phyloP scores from a whole-genome alignment of 2,329 filamentous ascomycete species.

The Pyrenochaeta sp. region DNA sequence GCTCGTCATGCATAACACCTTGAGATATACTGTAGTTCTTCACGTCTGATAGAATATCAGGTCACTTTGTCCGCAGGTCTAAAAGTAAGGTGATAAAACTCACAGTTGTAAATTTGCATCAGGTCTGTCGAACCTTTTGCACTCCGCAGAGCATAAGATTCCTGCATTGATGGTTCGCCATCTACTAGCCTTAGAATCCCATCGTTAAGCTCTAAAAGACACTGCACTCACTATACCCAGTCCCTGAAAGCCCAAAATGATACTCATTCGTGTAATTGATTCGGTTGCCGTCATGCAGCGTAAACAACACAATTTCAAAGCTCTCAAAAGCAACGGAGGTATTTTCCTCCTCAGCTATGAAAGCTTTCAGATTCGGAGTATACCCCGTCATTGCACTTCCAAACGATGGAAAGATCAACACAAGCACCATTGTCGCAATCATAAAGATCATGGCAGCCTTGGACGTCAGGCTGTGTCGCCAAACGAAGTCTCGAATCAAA shows the following conservation, averaged over 20 bases:
- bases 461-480: conserved; percentile 9
- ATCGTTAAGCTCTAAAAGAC: not conserved
- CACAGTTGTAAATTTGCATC: too few relatives aligned
- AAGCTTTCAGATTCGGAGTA: conserved; percentile 9
- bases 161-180: too few relatives aligned
- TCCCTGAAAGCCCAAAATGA: not conserved
- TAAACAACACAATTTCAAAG: conserved; percentile 8
- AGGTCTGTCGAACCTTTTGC: too few relatives aligned
- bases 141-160: too few relatives aligned
- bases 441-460: conserved; percentile 23
- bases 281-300: conserved; percentile 21
- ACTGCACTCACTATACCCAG: too few relatives aligned
- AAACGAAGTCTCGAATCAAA: conserved; percentile 8
- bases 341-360: conserved; percentile 5
- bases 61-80: too few relatives aligned
- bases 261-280: conserved; percentile 7
- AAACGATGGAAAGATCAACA: conserved; percentile 19
- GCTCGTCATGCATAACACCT: too few relatives aligned
- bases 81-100: too few relatives aligned
- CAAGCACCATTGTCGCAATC: conserved; percentile 16
- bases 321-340: conserved; percentile 8
- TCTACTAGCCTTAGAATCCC: too few relatives aligned
- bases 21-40: too few relatives aligned
- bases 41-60: too few relatives aligned
- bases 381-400: conserved; percentile 27